Base-by-base conservation (phyloP, 805 yeast species). In the Yarrowia osloensis region DNA sequence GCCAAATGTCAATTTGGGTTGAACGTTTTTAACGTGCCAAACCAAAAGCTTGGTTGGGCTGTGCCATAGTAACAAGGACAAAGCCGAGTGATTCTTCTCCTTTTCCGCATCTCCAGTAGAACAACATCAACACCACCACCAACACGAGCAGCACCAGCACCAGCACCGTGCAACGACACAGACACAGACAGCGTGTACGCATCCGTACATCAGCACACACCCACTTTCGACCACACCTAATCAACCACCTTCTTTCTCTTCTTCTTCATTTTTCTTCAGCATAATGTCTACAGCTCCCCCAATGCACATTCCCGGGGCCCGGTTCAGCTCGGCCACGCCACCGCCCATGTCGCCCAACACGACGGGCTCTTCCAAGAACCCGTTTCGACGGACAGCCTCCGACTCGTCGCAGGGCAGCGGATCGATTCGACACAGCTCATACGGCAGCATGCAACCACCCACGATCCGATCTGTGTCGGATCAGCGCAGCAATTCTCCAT, bases 341-440 rank as follows among this genome's bases (percentile, higher is more conserved):
- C 63, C 63, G 26, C 63, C 63, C 35, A 57, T 57, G 26, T 57
- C 63, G 19, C 63, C 63, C 49, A 57, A n/a, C 11, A 19, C 33
- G 5, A 57, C 63, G 47, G 63, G 63, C 63, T 40, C n/a, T n/a
- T n/a, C 66, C 31, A 61, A 24, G 35, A 61, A 61, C 54, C 66
- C 66, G 39, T 61, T 61, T 15, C 31, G 66, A 61, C 52, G 66
- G 22, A 49, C 49, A 3, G 66, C 54, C 5, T 61, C 66, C 17
- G 66, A 61, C 66, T 61, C 66, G 29, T 61, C 66, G 17, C 66
- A 61, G 54, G 66, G 65, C 21, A 39, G 50, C 28, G 47, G 52
- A 31, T 61, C 66, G 12, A 29, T 33, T 13, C 42, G 52, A 13
- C 54, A 44, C 31, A 31, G 33, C 33, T 31, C 54, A 15, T 44